A percentile compares a stretch with the other conserved stretches of the same genome.
phyloP scores from a whole-genome alignment of 176 grass and related monocot genomes.

The Oryza officinalis region DNA sequence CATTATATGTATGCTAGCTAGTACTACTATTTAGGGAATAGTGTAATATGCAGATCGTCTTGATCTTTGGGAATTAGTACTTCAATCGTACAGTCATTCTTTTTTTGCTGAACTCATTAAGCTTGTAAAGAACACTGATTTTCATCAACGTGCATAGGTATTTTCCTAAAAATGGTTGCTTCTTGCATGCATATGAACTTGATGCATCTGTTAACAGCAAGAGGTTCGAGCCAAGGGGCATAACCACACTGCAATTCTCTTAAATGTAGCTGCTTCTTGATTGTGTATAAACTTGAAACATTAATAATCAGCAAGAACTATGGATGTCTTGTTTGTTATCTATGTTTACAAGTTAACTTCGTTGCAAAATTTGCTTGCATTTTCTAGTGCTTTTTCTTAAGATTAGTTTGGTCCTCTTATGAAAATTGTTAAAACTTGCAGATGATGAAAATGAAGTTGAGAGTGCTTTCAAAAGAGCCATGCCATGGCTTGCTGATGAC shows the following conservation, averaged over 20 bases:
- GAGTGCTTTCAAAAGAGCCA: conserved; percentile 85
- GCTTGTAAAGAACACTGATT: not conserved
- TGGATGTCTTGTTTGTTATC: conserved; percentile 7
- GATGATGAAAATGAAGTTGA: conserved; percentile 89
- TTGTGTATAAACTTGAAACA: conserved; percentile 17
- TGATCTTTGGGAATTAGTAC: not conserved
- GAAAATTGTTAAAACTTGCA: conserved; percentile 52
- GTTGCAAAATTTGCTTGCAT: not conserved
- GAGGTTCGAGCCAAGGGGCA: not conserved
- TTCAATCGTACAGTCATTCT: not conserved
- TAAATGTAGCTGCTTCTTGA: conserved; percentile 5
- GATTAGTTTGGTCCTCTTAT: conserved; percentile 21
- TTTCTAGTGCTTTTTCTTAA: not conserved
- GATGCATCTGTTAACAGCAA: conserved; percentile 8
- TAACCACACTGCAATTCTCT: not conserved
- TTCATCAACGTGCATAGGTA: not conserved
- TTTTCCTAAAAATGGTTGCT: conserved; percentile 26
- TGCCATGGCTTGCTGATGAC: conserved; percentile 92
- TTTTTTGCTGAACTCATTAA: conserved; percentile 21
- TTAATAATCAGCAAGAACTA: not conserved
- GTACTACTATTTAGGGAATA: conserved; percentile 11
- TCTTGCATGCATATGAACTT: conserved; percentile 26
- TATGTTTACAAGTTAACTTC: not conserved
- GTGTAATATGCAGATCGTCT: not conserved
- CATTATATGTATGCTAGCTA: conserved; percentile 4